Percentiles rank a stretch among this genome's conserved stretches.
phyloP scores from a whole-genome alignment of 768 basidiomycete genomes.

The Hortiboletus campestris region DNA sequence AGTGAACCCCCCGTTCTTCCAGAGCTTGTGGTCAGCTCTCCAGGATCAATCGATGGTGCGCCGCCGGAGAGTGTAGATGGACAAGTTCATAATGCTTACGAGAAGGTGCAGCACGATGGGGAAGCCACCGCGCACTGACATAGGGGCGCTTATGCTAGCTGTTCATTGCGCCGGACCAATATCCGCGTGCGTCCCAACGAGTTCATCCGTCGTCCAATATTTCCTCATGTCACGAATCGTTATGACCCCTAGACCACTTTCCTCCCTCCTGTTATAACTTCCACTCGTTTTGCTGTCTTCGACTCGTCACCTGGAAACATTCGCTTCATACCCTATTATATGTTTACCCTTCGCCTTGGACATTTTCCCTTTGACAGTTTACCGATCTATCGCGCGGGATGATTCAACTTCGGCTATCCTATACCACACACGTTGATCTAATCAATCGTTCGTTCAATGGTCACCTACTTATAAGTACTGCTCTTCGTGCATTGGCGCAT shows the following conservation, averaged over 20 bases:
- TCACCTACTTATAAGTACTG: not conserved
- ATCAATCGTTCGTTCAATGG: not conserved
- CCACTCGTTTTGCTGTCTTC: constrained; percentile 17
- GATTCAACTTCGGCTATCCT: not conserved
- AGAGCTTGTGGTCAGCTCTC: constrained; percentile 35
- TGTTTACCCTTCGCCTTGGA: not conserved
- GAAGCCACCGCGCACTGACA: constrained; percentile 19
- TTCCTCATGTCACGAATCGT: not conserved
- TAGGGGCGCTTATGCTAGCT: not conserved
- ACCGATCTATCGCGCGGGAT: not conserved
- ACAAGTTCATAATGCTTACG: constrained; percentile 12
- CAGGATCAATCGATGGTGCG: constrained; percentile 31
- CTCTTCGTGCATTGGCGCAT: not conserved
- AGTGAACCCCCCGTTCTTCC: constrained; percentile 33
- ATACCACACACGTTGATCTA: constrained; percentile 8
- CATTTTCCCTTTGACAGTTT: not conserved
- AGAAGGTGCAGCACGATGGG: constrained; percentile 23
- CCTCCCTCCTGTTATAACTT: not conserved
- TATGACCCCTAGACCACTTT: constrained; percentile 2
- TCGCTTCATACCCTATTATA: constrained; percentile 9
- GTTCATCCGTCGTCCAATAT: not conserved
- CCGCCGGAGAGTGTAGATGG: constrained; percentile 16
- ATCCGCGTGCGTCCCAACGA: not conserved
- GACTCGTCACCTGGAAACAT: not conserved
- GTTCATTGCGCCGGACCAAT: not conserved